phyloP scores from a whole-genome alignment of 805 yeast genomes.

The Schwanniomyces yamadae region DNA sequence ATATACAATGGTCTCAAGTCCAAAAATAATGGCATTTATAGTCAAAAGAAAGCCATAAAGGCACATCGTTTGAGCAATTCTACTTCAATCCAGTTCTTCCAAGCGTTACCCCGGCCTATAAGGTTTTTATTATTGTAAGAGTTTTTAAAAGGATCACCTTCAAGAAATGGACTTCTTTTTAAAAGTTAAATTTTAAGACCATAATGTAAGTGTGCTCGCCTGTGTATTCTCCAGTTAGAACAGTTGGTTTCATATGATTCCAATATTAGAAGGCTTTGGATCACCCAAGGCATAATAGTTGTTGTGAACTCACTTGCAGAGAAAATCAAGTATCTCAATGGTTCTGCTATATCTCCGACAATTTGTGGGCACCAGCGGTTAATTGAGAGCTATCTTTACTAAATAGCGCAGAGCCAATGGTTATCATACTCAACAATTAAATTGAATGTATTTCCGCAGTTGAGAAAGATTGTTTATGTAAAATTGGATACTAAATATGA shows the following conservation, averaged over 20 bases:
- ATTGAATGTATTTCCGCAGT: slow-evolving; percentile 46
- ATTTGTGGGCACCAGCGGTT: too few species aligned
- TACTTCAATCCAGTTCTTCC: slow-evolving; percentile 38
- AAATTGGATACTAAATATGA: slow-evolving; percentile 55
- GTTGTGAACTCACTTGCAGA: slow-evolving; percentile 65
- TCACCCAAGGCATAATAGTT: slow-evolving; percentile 69
- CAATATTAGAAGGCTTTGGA: slow-evolving; percentile 65
- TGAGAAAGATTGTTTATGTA: slow-evolving; percentile 56
- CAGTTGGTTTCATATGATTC: slow-evolving; percentile 75
- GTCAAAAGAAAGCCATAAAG: slow-evolving; percentile 34
- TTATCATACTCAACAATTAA: slow-evolving; percentile 51
- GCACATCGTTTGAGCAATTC: slow-evolving; percentile 35
- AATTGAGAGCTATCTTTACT: slow-evolving; percentile 10
- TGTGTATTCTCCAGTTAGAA: slow-evolving; percentile 64
- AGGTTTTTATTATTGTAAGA: too few species aligned
- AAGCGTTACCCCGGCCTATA: too few species aligned
- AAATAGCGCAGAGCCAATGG: slow-evolving; percentile 44
- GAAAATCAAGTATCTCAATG: slow-evolving; percentile 67
- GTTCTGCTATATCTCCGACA: slow-evolving; percentile 48
- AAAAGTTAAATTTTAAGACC: slow-evolving; percentile 52
- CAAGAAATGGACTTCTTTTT: slow-evolving; percentile 29
- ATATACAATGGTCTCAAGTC: slow-evolving; percentile 23
- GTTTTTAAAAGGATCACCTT: slow-evolving; percentile 39
- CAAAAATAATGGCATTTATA: slow-evolving; percentile 34
- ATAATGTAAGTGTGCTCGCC: slow-evolving; percentile 79